Conservation (phyloP, 2,329 filamentous ascomycete genomes). For the Apiospora saccharicola region DNA sequence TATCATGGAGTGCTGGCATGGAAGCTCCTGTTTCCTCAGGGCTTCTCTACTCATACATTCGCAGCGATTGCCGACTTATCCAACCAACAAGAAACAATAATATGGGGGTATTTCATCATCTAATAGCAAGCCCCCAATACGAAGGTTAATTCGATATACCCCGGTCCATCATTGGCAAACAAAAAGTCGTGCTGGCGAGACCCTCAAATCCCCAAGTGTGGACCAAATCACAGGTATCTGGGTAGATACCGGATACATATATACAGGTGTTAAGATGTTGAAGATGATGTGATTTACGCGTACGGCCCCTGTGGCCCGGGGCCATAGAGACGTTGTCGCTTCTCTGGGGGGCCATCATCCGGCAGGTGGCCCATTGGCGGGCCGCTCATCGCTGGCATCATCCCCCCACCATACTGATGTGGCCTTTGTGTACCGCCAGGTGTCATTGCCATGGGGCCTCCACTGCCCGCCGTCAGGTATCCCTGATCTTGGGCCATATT, state of each 20-base stretch:
- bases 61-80: conserved; percentile 10
- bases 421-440: conserved; percentile 46
- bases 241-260: conserved; percentile 18
- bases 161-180: background rate
- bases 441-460: conserved; percentile 48
- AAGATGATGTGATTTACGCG: background rate
- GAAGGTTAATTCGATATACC: background rate
- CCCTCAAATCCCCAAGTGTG: background rate
- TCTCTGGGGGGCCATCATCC: conserved; percentile 29
- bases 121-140: conserved; percentile 2
- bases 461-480: conserved; percentile 53
- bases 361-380: conserved; percentile 23
- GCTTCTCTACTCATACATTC: conserved; percentile 1
- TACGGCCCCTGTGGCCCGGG: conserved; percentile 21
- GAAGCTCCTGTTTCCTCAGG: background rate
- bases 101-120: conserved; percentile 22
- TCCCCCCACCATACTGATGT: conserved; percentile 46
- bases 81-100: conserved; percentile 8
- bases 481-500: conserved; percentile 52
- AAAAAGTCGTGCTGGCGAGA: background rate
- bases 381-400: conserved; percentile 46
- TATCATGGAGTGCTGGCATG: conserved; percentile 5
- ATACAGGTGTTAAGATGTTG: conserved; percentile 19
- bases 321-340: conserved; percentile 28
- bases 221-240: background rate